A percentile compares a stretch with the other conserved stretches of the same genome.
These are phyloP conservation scores for Lyophyllum semitale DNA, from an alignment of 768 basidiomycete genomes.

Conservation along the genomic window DNA sequence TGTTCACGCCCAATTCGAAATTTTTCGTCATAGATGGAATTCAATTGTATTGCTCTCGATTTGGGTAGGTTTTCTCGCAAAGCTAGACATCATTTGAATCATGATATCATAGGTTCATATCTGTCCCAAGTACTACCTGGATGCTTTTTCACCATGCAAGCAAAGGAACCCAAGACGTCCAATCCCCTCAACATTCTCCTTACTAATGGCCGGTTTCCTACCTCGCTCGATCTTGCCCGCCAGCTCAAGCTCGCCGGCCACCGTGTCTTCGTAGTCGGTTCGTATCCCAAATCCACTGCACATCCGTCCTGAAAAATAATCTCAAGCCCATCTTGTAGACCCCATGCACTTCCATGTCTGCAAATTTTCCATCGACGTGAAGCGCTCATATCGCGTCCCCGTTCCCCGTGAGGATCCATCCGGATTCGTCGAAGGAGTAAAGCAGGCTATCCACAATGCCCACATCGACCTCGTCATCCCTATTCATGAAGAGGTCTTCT, in stretches of 20 bases:
- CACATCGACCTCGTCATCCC: neutral
- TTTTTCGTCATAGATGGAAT: too few species aligned
- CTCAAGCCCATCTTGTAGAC: too few species aligned
- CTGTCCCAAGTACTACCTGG: too few species aligned
- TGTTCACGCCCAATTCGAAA: too few species aligned
- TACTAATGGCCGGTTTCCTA: constrained; percentile 21
- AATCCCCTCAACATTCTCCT: constrained; percentile 17
- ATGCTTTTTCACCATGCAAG: neutral
- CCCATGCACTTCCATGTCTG: constrained; percentile 22
- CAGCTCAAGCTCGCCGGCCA: constrained; percentile 18
- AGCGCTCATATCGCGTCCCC: constrained; percentile 16
- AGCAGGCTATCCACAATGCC: neutral
- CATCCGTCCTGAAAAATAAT: too few species aligned
- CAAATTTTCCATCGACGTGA: constrained; percentile 21
- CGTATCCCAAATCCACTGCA: too few species aligned
- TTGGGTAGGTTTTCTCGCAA: too few species aligned
- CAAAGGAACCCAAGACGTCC: neutral
- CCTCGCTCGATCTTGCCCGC: constrained; percentile 17
- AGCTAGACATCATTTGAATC: too few species aligned
- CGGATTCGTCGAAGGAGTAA: neutral
- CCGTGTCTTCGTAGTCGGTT: constrained; percentile 14
- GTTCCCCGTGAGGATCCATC: constrained; percentile 12
- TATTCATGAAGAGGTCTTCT: neutral
- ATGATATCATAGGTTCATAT: too few species aligned
- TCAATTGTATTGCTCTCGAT: too few species aligned